Evolutionary conservation across 805 yeast genomes (phyloP).

Genomic region (Scheffersomyces coipomensis): DNA sequence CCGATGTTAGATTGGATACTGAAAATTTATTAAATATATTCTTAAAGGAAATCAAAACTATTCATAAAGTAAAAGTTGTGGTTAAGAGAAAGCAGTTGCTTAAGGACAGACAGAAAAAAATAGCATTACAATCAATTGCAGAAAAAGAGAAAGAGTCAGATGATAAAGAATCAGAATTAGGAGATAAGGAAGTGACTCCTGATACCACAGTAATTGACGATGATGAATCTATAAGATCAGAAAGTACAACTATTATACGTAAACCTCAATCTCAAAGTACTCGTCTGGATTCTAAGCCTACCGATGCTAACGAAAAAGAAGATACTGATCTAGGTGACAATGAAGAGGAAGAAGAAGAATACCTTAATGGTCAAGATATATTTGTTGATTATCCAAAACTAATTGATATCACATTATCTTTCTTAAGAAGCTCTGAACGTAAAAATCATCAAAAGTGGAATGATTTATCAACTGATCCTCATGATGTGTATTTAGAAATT

Average conservation of each 20-base stretch:
- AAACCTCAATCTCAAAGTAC: conserved; percentile 7
- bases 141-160: conserved; percentile 3
- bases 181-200: conserved; percentile 3
- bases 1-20: conserved; percentile 85
- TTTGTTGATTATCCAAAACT: conserved; percentile 77
- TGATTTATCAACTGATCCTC: conserved; percentile 33
- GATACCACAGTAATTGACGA: conserved; percentile 9
- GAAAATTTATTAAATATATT: conserved; percentile 72
- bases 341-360: conserved; percentile 30
- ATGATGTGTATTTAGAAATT: conserved; percentile 51
- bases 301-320: conserved; percentile 16
- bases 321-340: conserved; percentile 48
- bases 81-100: conserved; percentile 31
- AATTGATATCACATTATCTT: conserved; percentile 77
- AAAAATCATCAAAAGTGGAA: conserved; percentile 15
- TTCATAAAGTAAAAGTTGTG: conserved; percentile 64
- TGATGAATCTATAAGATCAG: conserved; percentile 23
- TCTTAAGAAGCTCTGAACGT: conserved; percentile 68
- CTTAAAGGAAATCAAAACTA: conserved; percentile 74
- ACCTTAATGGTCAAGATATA: conserved; percentile 64
- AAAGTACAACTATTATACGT: conserved; percentile 22
- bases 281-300: neutral
- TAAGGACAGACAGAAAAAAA: conserved; percentile 9
- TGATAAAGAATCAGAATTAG: conserved; percentile 3
- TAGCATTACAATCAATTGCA: neutral